Evolutionary conservation across 2,329 filamentous ascomycete genomes (phyloP), one percentile per base, ranked within the genome.

Genomic region (Exophiala xenobiotica): DNA sequence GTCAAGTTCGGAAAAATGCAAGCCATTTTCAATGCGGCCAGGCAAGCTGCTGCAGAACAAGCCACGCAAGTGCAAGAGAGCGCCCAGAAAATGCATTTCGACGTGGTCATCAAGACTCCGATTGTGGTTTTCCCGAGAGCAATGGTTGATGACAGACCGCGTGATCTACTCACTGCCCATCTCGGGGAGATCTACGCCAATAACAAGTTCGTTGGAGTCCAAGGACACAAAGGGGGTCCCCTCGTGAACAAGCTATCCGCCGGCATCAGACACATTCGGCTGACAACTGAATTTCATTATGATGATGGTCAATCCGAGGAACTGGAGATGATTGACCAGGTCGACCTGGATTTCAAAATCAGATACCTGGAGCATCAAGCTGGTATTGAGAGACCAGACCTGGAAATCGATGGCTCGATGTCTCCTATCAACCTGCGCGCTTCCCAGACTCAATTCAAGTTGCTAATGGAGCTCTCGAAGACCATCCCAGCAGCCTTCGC

Each of bases 1-100:
- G 90, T 99, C 68, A 99, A 99, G 64, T 99, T 99, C 68, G 93
- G 95, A 54, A 96, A 95, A 71, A 99, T 99, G 93, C 93, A 99
- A 70, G 92, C 93, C 18, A 87, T 99, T 46, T 99, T 96, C 76
- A 99, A 99, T 65, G 92, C 93, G 35, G 93, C 95, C 9, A 83
- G 95, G 26, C 90, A 96, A 70, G 95, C 92, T 31, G 93, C 95
- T 2, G 89, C 93, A 31, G 92, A 88, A 56, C 91, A 96, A 68
- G 95, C 93, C 7, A 95, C 82, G 52, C 91, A 96, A 65, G 82
- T 99, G 4, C 93, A 97, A 65, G 87, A 97, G 64, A 91, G 85
- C 64, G 88, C 88, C 0, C 89, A 85, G 64, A 90, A 89, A 58
- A 88, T 97, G 74, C 91, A 95, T 66, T 96, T 96, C 51, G 93